Percentiles rank a stretch among this genome's conserved stretches.
phyloP scores from a whole-genome alignment of 306 rosid species.

The Castanea crenata region DNA sequence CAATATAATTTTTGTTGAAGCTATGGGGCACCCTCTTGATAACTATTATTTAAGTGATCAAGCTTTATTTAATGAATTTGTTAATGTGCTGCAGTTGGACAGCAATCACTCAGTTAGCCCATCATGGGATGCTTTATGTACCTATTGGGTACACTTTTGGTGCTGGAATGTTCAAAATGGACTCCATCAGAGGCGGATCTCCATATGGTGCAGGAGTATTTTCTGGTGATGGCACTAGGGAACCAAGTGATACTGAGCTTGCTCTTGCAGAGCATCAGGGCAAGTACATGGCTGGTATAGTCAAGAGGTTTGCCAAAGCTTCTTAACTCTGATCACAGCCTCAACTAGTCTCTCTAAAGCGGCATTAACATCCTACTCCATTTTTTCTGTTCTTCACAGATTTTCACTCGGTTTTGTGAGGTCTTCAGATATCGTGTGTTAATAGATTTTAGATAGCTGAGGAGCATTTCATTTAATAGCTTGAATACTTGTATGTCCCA shows the following conservation, averaged over 20 bases:
- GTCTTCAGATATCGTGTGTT: conserved; percentile 26
- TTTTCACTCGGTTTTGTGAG: conserved; percentile 5
- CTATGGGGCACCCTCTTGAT: background rate
- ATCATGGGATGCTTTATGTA: conserved; percentile 84
- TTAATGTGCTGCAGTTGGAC: conserved; percentile 61
- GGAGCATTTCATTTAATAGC: background rate
- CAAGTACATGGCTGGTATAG: conserved; percentile 64
- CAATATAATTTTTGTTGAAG: background rate
- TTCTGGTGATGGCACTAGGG: conserved; percentile 74
- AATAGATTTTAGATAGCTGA: conserved; percentile 11
- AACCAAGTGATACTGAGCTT: conserved; percentile 53
- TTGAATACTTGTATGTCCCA: background rate
- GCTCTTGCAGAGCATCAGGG: conserved; percentile 80
- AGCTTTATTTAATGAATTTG: background rate
- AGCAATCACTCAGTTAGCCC: conserved; percentile 74
- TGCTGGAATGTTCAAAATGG: conserved; percentile 63
- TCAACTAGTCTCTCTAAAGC: background rate
- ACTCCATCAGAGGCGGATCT: conserved; percentile 67
- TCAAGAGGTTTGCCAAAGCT: conserved; percentile 42
- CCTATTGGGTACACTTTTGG: conserved; percentile 78
- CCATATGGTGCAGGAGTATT: conserved; percentile 76
- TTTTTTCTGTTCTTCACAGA: background rate
- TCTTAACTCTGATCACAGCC: conserved; percentile 4
- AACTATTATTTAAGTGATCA: conserved; percentile 12
- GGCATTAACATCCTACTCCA: conserved; percentile 2